Evolutionary conservation across 768 basidiomycete species (phyloP).

Genomic region (Termitomyces sp.): DNA sequence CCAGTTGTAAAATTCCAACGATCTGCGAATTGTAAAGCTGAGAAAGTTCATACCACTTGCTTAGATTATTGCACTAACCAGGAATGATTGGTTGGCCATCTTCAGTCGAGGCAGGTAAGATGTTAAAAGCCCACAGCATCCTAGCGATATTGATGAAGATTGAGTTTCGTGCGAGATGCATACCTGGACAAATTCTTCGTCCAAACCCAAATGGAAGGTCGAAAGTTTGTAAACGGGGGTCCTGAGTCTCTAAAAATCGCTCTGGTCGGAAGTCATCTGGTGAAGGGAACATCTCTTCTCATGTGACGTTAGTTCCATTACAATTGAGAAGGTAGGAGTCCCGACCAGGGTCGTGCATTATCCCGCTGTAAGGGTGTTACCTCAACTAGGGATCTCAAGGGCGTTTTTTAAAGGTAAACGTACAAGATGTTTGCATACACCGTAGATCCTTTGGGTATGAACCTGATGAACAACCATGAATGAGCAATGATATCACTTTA

Average conservation of each 20-base stretch:
- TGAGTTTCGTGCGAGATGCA: conserved; percentile 31
- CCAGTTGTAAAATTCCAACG: conserved; percentile 23
- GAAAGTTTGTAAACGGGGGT: conserved; percentile 26
- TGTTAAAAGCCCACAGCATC: conserved; percentile 33
- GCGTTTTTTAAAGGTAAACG: conserved; percentile 2
- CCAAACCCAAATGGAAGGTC: conserved; percentile 40
- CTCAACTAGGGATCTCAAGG: neutral
- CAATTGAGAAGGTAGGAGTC: neutral
- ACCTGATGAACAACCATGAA: conserved; percentile 7
- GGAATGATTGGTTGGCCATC: conserved; percentile 6
- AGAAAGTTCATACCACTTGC: too few relatives aligned
- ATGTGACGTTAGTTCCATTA: neutral
- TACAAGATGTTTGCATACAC: conserved; percentile 34
- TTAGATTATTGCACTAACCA: neutral
- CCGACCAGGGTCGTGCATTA: conserved; percentile 29
- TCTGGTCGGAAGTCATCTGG: conserved; percentile 36
- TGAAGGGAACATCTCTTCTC: conserved; percentile 24
- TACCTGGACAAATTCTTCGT: conserved; percentile 34
- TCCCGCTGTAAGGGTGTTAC: conserved; percentile 19
- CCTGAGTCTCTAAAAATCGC: conserved; percentile 31
- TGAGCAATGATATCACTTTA: neutral
- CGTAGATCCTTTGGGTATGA: conserved; percentile 35
- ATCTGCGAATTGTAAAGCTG: neutral
- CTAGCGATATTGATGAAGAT: conserved; percentile 32
- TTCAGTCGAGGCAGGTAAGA: conserved; percentile 15